Conservation (phyloP, 768 basidiomycete genomes). For the Paxillus rubicundulus region DNA sequence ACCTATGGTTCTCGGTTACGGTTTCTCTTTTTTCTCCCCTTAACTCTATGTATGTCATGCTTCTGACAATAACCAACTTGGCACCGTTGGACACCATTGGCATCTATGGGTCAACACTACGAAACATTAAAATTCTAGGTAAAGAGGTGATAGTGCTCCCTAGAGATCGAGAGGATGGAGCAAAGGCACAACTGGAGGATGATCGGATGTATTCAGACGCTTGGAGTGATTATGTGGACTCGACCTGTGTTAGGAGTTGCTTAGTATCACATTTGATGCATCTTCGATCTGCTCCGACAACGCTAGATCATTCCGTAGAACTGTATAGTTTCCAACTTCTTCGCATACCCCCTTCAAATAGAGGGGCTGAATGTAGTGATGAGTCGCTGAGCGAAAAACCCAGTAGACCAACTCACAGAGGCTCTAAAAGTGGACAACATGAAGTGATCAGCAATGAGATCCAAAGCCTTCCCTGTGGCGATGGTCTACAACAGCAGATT, state of each 20-base stretch:
- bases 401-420: constrained; percentile 12
- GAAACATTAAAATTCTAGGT: no score
- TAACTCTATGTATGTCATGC: constrained; percentile 20
- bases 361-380: constrained; percentile 43
- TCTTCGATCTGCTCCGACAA: constrained; percentile 55
- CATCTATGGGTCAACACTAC: not conserved
- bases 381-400: not conserved
- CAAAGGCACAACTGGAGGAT: no score
- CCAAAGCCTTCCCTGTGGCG: constrained; percentile 60
- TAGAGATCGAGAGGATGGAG: not conserved
- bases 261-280: constrained; percentile 35
- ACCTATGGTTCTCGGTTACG: constrained; percentile 1
- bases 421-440: constrained; percentile 6
- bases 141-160: no score
- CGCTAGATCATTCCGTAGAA: constrained; percentile 47
- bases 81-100: not conserved
- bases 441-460: constrained; percentile 41
- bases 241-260: constrained; percentile 1
- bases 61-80: constrained; percentile 11
- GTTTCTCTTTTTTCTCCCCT: constrained; percentile 8
- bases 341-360: constrained; percentile 34
- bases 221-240: not conserved
- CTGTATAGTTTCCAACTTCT: constrained; percentile 23
- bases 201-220: no score
- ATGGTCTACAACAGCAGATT: constrained; percentile 40